phyloP scores from a whole-genome alignment of 2,329 filamentous ascomycete species.

The Pestalotiopsis sp. region DNA sequence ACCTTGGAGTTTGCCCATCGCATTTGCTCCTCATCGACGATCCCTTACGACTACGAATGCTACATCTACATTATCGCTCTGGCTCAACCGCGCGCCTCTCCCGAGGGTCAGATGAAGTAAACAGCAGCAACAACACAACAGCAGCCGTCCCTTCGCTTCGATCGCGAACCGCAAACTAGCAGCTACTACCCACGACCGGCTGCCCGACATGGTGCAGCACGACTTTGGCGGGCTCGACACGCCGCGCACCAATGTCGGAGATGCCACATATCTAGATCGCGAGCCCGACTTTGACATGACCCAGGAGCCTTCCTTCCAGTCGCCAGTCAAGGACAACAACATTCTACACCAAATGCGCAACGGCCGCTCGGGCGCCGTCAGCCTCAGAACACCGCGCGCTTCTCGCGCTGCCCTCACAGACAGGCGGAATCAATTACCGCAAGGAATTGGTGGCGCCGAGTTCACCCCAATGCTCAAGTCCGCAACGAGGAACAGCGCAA shows the following conservation, averaged over 20 bases:
- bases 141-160: neutral
- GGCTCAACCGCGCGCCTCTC: neutral
- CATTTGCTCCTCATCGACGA: neutral
- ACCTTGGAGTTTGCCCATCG: neutral
- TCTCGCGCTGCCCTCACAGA: constrained; percentile 70
- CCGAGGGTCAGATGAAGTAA: constrained; percentile 12
- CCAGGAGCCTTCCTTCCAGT: constrained; percentile 84
- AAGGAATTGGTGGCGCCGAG: constrained; percentile 69
- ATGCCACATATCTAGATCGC: constrained; percentile 78
- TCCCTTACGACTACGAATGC: neutral
- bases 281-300: constrained; percentile 80
- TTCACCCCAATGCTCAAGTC: constrained; percentile 94
- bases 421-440: constrained; percentile 68
- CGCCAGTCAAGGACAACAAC: constrained; percentile 76
- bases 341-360: constrained; percentile 76
- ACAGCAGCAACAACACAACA: constrained; percentile 2
- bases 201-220: constrained; percentile 61
- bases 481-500: constrained; percentile 72
- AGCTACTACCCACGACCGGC: neutral
- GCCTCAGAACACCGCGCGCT: constrained; percentile 73
- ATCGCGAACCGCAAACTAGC: neutral
- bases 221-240: constrained; percentile 75
- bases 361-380: constrained; percentile 58
- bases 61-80: constrained; percentile 1
- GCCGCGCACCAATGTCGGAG: constrained; percentile 81